phyloP scores from a whole-genome alignment of 495 filamentous ascomycete species.

The Platismatia glauca region DNA sequence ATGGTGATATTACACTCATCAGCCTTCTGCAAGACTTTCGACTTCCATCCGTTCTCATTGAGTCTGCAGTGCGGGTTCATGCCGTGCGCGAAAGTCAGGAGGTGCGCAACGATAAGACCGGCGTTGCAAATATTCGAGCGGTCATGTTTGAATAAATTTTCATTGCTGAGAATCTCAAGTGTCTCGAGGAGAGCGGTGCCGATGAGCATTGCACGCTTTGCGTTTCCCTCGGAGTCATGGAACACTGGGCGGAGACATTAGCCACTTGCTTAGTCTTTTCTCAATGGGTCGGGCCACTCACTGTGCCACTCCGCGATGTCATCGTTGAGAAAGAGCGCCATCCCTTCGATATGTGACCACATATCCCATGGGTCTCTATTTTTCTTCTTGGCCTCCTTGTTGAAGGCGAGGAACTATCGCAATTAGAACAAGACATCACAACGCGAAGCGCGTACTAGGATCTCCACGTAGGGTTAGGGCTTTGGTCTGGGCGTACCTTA shows the following conservation, averaged over 20 bases:
- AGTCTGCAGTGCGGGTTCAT: background rate
- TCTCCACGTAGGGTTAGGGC: too few species aligned
- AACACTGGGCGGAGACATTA: slow-evolving; percentile 8
- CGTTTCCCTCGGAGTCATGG: slow-evolving; percentile 24
- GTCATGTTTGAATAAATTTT: slow-evolving; percentile 25
- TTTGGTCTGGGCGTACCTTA: too few species aligned
- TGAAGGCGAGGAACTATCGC: slow-evolving; percentile 30
- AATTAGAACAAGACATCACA: background rate
- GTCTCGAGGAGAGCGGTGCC: slow-evolving; percentile 29
- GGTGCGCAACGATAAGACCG: slow-evolving; percentile 26
- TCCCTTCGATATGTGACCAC: slow-evolving; percentile 28
- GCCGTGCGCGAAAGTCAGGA: slow-evolving; percentile 19
- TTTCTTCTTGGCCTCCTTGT: slow-evolving; percentile 26
- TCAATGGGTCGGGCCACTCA: background rate
- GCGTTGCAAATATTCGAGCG: slow-evolving; percentile 30
- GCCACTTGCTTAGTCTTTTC: slow-evolving; percentile 17
- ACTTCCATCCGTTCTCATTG: slow-evolving; percentile 14
- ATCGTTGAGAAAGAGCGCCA: slow-evolving; percentile 22
- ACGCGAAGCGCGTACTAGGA: too few species aligned
- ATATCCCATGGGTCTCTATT: slow-evolving; percentile 31
- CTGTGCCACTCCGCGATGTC: background rate
- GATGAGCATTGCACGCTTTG: slow-evolving; percentile 19
- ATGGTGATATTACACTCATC: background rate
- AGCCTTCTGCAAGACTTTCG: background rate
- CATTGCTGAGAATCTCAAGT: slow-evolving; percentile 27